Conservation (phyloP, 331 rosid species). For the Erythrophleum ivorense region DNA sequence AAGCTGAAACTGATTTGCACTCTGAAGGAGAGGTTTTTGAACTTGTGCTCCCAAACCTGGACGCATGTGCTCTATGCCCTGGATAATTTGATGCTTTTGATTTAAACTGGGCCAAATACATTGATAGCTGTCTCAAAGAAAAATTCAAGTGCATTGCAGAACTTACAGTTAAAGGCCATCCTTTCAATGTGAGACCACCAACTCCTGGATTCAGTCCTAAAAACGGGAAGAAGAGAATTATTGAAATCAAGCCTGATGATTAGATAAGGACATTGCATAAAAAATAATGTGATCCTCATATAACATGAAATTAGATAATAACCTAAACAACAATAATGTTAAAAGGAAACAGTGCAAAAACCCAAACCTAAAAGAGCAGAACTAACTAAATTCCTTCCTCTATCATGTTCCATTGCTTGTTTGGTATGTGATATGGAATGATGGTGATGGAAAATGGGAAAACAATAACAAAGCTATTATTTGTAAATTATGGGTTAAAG, state of each 20-base stretch:
- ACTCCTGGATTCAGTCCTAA: slow-evolving; percentile 79
- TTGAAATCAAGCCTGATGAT: slow-evolving; percentile 31
- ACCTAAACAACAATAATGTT: slow-evolving; percentile 3
- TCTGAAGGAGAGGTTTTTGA: slow-evolving; percentile 89
- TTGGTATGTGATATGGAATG: slow-evolving; percentile 25
- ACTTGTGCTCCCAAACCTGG: slow-evolving; percentile 86
- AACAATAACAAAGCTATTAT: too few relatives aligned
- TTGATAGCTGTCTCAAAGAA: slow-evolving; percentile 27
- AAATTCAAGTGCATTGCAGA: slow-evolving; percentile 27
- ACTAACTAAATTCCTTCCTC: slow-evolving; percentile 35
- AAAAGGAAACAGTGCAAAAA: slow-evolving; percentile 24
- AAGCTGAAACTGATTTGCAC: slow-evolving; percentile 83
- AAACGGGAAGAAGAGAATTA: slow-evolving; percentile 25
- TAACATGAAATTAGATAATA: slow-evolving; percentile 3
- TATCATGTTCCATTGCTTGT: slow-evolving; percentile 20
- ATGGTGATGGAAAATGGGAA: too few relatives aligned
- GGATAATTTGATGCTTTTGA: slow-evolving; percentile 40
- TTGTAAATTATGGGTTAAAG: too few relatives aligned
- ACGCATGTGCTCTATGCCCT: slow-evolving; percentile 89
- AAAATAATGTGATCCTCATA: slow-evolving; percentile 2
- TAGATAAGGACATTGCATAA: slow-evolving; percentile 12
- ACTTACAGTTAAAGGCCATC: slow-evolving; percentile 97
- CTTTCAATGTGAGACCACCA: slow-evolving; percentile 83
- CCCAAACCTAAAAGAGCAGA: slow-evolving; percentile 27
- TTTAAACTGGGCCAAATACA: slow-evolving; percentile 35